These are phyloP conservation scores for Coemansia linderi DNA, from an alignment of 371 early-diverging fungal species.

Conservation along the genomic window DNA sequence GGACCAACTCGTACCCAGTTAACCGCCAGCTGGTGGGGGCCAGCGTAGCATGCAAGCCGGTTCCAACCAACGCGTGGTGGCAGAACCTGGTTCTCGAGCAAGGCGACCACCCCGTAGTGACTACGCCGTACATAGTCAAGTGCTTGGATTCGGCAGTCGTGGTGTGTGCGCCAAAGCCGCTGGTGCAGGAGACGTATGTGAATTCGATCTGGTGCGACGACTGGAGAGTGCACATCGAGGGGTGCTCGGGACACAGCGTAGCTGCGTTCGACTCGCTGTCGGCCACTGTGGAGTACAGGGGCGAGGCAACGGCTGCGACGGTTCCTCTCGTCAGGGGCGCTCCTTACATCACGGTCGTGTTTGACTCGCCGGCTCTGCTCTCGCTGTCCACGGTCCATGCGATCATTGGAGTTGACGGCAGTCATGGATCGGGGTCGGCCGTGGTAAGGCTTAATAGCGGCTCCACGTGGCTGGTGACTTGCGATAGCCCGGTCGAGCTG, in stretches of 20 bases:
- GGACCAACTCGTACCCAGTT: constrained; percentile 24
- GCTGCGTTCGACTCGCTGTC: constrained; percentile 29
- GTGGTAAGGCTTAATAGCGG: constrained; percentile 46
- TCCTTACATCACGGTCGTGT: constrained; percentile 39
- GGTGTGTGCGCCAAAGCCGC: constrained; percentile 42
- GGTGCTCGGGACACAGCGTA: constrained; percentile 13
- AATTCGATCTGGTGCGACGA: constrained; percentile 44
- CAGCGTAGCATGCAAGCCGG: constrained; percentile 7
- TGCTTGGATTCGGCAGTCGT: constrained; percentile 18
- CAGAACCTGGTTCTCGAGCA: constrained; percentile 52
- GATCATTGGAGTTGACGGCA: constrained; percentile 11
- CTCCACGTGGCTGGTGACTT: constrained; percentile 47
- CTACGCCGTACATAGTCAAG: constrained; percentile 53
- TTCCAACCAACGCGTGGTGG: constrained; percentile 60
- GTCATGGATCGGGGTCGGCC: constrained; percentile 12
- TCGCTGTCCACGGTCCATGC: constrained; percentile 29
- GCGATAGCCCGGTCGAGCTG: constrained; percentile 11
- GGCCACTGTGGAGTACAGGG: constrained; percentile 33
- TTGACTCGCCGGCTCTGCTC: constrained; percentile 13
- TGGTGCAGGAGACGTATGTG: constrained; percentile 34
- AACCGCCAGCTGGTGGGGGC: constrained; percentile 3
- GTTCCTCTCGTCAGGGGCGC: constrained; percentile 54
- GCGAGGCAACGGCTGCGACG: background rate
- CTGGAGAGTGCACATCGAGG: constrained; percentile 37
- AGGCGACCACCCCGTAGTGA: constrained; percentile 50